These are phyloP conservation scores for Aspergillus bertholletiae DNA, from an alignment of 495 filamentous ascomycete species.

Conservation along the genomic window DNA sequence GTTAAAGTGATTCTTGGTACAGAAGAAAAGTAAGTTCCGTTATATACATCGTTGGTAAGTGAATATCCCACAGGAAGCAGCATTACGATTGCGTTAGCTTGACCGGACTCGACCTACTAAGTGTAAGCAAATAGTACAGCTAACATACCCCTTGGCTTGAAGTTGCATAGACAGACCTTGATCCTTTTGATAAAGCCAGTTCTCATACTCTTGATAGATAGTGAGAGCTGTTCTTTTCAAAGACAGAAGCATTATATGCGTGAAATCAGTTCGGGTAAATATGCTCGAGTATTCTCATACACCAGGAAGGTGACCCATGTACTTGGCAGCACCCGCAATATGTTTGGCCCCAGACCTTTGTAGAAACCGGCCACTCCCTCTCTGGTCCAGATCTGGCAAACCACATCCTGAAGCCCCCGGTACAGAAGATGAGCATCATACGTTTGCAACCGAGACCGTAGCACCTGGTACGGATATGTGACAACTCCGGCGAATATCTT, in stretches of 20 bases:
- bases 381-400: constrained; percentile 65
- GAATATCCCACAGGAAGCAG: neutral
- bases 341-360: constrained; percentile 83
- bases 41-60: neutral
- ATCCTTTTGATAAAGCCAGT: neutral
- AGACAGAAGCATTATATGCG: neutral
- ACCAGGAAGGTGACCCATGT: constrained; percentile 98
- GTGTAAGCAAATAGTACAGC: neutral
- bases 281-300: constrained; percentile 85
- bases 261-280: constrained; percentile 20
- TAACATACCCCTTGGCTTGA: neutral
- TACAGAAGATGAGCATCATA: constrained; percentile 69
- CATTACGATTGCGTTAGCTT: neutral
- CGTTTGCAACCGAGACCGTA: constrained; percentile 82
- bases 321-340: constrained; percentile 84
- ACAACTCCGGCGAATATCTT: constrained; percentile 83
- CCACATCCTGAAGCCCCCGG: constrained; percentile 66
- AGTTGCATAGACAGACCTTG: neutral
- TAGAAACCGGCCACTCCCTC: constrained; percentile 88
- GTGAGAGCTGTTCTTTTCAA: neutral
- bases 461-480: constrained; percentile 93
- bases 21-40: neutral
- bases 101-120: neutral
- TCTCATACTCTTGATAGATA: neutral
- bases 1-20: neutral